These are phyloP conservation scores for Candida ficus DNA, from an alignment of 805 yeast genomes.

Conservation along the genomic window DNA sequence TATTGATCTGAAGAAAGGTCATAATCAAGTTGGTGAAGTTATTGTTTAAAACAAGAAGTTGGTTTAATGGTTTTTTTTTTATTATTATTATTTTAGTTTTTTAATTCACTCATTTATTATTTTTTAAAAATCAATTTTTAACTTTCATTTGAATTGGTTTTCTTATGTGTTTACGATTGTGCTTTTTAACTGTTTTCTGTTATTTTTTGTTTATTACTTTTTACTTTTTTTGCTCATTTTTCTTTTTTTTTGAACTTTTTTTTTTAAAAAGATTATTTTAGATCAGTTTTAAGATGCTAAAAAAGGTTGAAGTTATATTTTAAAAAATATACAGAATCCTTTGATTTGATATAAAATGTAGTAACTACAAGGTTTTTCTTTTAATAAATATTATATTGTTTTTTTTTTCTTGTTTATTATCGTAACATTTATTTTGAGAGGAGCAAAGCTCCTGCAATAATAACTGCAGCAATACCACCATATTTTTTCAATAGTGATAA, in stretches of 20 bases:
- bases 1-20: constrained; percentile 1
- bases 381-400: background rate
- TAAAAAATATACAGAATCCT: background rate
- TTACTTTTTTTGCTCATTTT: no score
- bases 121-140: background rate
- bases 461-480: constrained; percentile 2
- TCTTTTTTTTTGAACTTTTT: background rate
- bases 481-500: constrained; percentile 1
- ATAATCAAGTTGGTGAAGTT: background rate
- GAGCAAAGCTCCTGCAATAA: constrained; percentile 2
- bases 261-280: background rate
- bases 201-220: background rate
- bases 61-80: background rate
- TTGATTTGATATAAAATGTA: background rate
- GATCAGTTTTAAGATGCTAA: no score
- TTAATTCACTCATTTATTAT: background rate
- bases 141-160: no score
- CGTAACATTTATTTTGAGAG: constrained; percentile 1
- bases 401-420: background rate
- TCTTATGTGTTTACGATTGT: constrained; percentile 1
- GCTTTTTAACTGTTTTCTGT: background rate
- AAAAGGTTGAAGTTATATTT: no score
- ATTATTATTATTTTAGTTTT: background rate
- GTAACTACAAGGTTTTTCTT: no score
- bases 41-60: background rate